Base-by-base conservation (phyloP, 441 rosid species). In the Biscutella laevigata region DNA sequence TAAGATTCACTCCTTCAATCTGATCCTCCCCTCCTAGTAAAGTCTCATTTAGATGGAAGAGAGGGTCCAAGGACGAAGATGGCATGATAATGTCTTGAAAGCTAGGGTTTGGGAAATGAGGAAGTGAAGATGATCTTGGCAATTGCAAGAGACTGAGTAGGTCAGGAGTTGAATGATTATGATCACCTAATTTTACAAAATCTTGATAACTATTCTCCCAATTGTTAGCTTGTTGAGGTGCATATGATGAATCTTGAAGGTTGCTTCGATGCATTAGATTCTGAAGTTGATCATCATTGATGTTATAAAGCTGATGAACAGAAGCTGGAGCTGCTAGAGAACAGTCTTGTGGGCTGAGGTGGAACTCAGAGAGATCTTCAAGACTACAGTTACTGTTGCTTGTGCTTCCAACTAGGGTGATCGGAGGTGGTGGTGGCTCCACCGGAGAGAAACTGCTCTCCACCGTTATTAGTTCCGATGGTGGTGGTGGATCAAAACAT, bases 111-210 rank as follows among this genome's bases (percentile, higher is more conserved):
- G 66, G 21, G 32, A 79, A 79, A 28, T 58, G 62, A 0, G 67
- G 66, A 24, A 59, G 44, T 6, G 71, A 66, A 64, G 77, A 69
- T 64, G n/a, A n/a, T n/a, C 72, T 48, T 7, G 89, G 77, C 12
- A 82, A 49, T 38, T 75, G 84, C 51, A 83, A 67, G 59, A 83
- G 94, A 47, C 77, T 80, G 27, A 80, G 80, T 38, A 85, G 85
- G 67, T 86, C 90, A 11, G 87, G 82, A 21, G 82, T 63, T 15
- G 75, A 61, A 12, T 69, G 54, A 4, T 41, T 73, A 5, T 53
- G 53, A 30, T n/a, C n/a, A n/a, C 57, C 66, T 24, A 43, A 25
- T 17, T 34, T 69, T 7, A 64, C 72, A 35, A 66, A 57, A 0
- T 68, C 75, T 48, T 60, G 69, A 35, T 61, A 27, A 7, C 22